Conservation (phyloP, 2,329 filamentous ascomycete species). For the Sporothrix pseudoabietina region DNA sequence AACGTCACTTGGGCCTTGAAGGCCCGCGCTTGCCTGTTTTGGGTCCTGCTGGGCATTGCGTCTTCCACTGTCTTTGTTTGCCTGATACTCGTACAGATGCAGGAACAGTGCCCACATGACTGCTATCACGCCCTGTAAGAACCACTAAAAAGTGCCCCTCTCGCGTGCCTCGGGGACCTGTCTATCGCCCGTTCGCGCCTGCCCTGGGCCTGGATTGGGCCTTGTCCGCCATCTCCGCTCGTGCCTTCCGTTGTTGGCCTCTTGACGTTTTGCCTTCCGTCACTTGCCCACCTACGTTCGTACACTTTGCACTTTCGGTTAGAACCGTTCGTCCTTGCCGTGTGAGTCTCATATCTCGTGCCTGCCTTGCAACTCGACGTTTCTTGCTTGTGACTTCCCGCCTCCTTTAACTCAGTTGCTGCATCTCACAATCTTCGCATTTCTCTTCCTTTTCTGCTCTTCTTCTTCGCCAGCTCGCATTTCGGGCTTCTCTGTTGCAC, state of each 20-base stretch:
- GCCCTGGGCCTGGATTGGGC: conserved; percentile 9
- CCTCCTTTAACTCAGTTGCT: neutral
- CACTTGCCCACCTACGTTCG: conserved; percentile 18
- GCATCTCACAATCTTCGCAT: neutral
- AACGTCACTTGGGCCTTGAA: conserved; percentile 22
- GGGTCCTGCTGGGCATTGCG: neutral
- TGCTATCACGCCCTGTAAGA: neutral
- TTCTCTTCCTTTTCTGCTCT: neutral
- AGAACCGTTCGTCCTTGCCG: conserved; percentile 17
- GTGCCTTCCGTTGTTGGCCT: neutral
- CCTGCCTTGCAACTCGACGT: neutral
- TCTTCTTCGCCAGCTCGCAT: neutral
- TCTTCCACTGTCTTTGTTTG: neutral
- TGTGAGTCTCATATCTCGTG: neutral
- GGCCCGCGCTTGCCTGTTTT: conserved; percentile 25
- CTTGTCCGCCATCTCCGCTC: neutral
- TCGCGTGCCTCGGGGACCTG: conserved; percentile 18
- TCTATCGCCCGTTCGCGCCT: conserved; percentile 9
- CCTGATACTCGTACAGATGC: neutral
- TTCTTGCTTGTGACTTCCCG: neutral
- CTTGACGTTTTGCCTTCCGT: conserved; percentile 22
- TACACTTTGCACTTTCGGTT: neutral
- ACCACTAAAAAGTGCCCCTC: conserved; percentile 14
- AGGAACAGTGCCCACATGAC: neutral
- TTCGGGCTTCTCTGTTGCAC: neutral